Base-by-base conservation (phyloP, 2,329 filamentous ascomycete species). In the Fusarium oligoseptatum region DNA sequence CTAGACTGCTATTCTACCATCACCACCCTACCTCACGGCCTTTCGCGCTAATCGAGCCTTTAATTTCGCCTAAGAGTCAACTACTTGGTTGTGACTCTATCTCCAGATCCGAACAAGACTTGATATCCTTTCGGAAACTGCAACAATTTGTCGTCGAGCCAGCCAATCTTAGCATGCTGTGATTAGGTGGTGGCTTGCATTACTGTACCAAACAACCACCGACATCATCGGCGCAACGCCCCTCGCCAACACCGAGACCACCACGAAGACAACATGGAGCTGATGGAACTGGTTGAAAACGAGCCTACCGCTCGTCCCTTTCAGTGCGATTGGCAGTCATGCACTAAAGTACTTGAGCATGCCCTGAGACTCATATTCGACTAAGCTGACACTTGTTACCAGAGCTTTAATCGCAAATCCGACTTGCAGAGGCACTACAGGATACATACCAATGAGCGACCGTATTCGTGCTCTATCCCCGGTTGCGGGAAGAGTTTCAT, bases 381-480 rank as follows among this genome's bases (percentile, higher is more conserved):
- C n/a, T 27, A 32, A 29, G 34, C 72, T 78, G 34, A 77, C 74
- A 22, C 41, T 39, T 61, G 39, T 24, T 20, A 58, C 1, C 75
- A 93, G 92, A 92, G 90, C 83, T 93, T 93, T 85, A 93, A 93
- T 82, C 87, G 92, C 78, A 93, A 93, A 82, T 93, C 92, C 20
- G 92, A 93, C 77, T 84, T 93, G 70, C 91, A 92, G 78, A 87
- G 92, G 79, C 92, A 93, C 79, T 92, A 92, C 79, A 88, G 92
- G 72, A 93, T 93, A 78, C 92, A 93, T 82, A 93, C 92, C 64
- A 93, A 93, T 79, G 91, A 93, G 81, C 85, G 91, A 22, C 92
- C 92, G 11, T 93, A 92, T 80, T 86, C 87, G 34, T 93, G 91
- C 82, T 85, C 84, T 65, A 88, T 86, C 10, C 86, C 86, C 10